A percentile compares a stretch with the other conserved stretches of the same genome.
phyloP scores from a whole-genome alignment of 1,284 basidiomycete species.

The Golubevia pallescens region DNA sequence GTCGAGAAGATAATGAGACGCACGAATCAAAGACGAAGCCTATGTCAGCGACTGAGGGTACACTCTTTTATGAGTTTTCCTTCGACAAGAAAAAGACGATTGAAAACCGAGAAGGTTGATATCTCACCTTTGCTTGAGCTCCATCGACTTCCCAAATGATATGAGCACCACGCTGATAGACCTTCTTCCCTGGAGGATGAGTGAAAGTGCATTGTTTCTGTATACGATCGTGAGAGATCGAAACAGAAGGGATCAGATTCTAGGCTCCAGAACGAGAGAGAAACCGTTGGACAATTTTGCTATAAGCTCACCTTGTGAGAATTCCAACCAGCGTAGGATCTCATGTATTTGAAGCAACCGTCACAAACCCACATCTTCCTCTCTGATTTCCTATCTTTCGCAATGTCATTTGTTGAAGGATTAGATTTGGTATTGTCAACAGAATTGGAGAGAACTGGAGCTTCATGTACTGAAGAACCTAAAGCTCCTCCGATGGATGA shows the following conservation, averaged over 20 bases:
- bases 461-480: too few species aligned
- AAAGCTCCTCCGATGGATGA: background rate
- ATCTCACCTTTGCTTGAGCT: conserved; percentile 75
- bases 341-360: conserved; percentile 95
- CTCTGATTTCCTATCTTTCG: too few species aligned
- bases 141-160: conserved; percentile 97
- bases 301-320: conserved; percentile 26
- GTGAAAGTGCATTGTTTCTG: conserved; percentile 76
- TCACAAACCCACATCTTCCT: conserved; percentile 72
- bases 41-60: background rate
- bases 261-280: background rate
- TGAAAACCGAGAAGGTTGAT: background rate
- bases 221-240: background rate
- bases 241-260: background rate
- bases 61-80: background rate
- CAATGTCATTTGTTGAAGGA: too few species aligned
- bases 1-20: background rate
- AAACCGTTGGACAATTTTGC: background rate
- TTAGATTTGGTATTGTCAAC: too few species aligned
- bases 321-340: conserved; percentile 35
- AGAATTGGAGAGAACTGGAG: too few species aligned
- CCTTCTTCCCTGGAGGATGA: conserved; percentile 85
- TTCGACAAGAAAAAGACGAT: background rate
- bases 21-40: background rate
- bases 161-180: conserved; percentile 87